Conservation (phyloP, 208 protist genomes). For the Herpetomonas tarakana region DNA sequence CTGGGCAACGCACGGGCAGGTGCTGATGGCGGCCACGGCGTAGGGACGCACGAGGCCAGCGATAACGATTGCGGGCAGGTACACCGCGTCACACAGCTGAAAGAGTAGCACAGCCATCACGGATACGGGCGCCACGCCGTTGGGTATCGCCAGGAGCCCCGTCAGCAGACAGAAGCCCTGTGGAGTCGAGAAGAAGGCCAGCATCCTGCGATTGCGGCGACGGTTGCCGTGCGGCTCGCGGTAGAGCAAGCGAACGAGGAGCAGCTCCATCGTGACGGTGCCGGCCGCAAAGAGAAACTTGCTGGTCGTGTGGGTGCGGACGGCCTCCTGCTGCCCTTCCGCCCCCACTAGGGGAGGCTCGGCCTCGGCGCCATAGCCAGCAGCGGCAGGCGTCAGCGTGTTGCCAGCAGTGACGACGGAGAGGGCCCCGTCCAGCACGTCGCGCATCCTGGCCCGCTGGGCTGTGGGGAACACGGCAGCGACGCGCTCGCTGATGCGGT, state of each 20-base stretch:
- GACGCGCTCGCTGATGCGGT: too few relatives aligned
- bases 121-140: slow-evolving; percentile 42
- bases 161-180: slow-evolving; percentile 41
- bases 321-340: slow-evolving; percentile 14
- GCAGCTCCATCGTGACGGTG: slow-evolving; percentile 34
- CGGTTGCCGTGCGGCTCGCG: slow-evolving; percentile 39
- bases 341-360: too few relatives aligned
- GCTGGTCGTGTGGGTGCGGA: slow-evolving; percentile 28
- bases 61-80: slow-evolving; percentile 42
- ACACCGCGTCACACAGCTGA: slow-evolving; percentile 41
- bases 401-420: slow-evolving; percentile 35
- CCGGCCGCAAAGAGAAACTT: slow-evolving; percentile 64
- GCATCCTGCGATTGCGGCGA: slow-evolving; percentile 29
- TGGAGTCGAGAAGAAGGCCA: slow-evolving; percentile 28
- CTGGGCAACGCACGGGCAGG: slow-evolving; percentile 26
- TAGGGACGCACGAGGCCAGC: slow-evolving; percentile 61
- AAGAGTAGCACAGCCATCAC: slow-evolving; percentile 38
- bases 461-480: neutral
- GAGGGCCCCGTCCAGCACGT: slow-evolving; percentile 34
- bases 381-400: slow-evolving; percentile 15
- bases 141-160: slow-evolving; percentile 38
- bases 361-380: slow-evolving; percentile 5
- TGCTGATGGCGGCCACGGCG: slow-evolving; percentile 31
- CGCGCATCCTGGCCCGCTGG: neutral
- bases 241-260: slow-evolving; percentile 52